phyloP scores from a whole-genome alignment of 352 stramenopile species.

The Pythium rishiriense region DNA sequence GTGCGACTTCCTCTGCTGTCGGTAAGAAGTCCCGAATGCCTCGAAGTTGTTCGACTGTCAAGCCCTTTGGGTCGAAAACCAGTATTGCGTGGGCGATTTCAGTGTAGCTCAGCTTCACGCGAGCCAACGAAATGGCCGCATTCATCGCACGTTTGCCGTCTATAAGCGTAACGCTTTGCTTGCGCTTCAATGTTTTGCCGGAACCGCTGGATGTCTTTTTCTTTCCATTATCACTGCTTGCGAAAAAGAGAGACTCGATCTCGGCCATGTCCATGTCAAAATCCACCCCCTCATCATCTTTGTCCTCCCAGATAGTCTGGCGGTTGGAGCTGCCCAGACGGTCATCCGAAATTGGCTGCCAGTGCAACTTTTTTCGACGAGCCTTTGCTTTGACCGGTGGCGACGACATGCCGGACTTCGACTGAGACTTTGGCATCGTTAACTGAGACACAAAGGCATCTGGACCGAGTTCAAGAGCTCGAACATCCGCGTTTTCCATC shows the following conservation, averaged over 20 bases:
- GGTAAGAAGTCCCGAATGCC: slow-evolving; percentile 94
- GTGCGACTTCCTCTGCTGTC: slow-evolving; percentile 88
- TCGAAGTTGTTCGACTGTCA: slow-evolving; percentile 78
- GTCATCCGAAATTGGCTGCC: slow-evolving; percentile 85
- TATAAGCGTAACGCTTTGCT: slow-evolving; percentile 90
- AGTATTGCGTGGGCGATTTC: slow-evolving; percentile 80
- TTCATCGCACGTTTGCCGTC: slow-evolving; percentile 98
- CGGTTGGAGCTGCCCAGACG: slow-evolving; percentile 68
- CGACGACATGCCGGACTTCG: neutral
- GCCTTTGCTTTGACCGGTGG: slow-evolving; percentile 24
- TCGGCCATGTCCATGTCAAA: slow-evolving; percentile 90
- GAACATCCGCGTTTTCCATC: slow-evolving; percentile 45
- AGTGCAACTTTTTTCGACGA: slow-evolving; percentile 88
- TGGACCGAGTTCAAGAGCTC: slow-evolving; percentile 63
- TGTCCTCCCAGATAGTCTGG: slow-evolving; percentile 84
- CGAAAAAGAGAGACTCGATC: slow-evolving; percentile 85
- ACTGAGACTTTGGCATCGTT: neutral
- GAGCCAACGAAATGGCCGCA: slow-evolving; percentile 94
- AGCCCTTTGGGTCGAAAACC: slow-evolving; percentile 60
- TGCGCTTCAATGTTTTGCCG: slow-evolving; percentile 58
- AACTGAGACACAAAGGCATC: slow-evolving; percentile 57
- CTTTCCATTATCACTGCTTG: slow-evolving; percentile 59
- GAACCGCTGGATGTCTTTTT: slow-evolving; percentile 35
- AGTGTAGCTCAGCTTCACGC: slow-evolving; percentile 93
- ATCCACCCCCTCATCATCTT: slow-evolving; percentile 60